A percentile compares a stretch with the other conserved stretches of the same genome.
phyloP scores from a whole-genome alignment of 345 rosid species.

The Moringa oleifera region DNA sequence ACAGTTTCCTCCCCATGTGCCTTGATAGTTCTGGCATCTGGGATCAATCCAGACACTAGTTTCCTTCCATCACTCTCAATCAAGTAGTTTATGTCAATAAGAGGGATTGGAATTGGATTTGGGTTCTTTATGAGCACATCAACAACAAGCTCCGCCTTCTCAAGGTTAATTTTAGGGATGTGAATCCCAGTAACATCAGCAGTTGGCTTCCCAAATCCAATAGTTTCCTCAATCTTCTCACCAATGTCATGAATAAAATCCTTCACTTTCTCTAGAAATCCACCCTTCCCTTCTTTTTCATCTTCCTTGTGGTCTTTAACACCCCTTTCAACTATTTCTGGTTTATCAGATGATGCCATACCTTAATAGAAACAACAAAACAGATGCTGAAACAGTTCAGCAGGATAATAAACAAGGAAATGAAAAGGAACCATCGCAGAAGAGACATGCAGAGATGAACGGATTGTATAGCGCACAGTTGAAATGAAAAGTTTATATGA shows the following conservation, averaged over 20 bases:
- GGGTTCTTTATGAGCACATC: constrained; percentile 95
- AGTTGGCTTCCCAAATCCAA: constrained; percentile 96
- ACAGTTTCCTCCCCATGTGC: constrained; percentile 96
- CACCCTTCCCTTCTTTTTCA: constrained; percentile 62
- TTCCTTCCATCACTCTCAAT: constrained; percentile 92
- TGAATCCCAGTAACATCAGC: constrained; percentile 83
- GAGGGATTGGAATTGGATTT: constrained; percentile 86
- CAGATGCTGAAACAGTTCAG: not conserved
- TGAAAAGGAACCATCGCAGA: not conserved
- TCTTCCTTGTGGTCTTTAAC: constrained; percentile 38
- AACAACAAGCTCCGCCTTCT: constrained; percentile 70
- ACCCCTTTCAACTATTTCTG: constrained; percentile 50
- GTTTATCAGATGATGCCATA: constrained; percentile 74
- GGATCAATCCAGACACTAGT: constrained; percentile 81
- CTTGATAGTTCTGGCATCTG: constrained; percentile 84
- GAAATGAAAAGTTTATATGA: too few species aligned
- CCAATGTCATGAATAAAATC: constrained; percentile 88
- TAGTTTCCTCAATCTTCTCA: constrained; percentile 82
- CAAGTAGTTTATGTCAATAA: constrained; percentile 73
- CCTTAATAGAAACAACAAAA: constrained; percentile 15
- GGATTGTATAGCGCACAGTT: too few species aligned
- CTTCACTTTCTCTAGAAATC: constrained; percentile 88
- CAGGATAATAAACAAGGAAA: not conserved
- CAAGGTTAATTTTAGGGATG: constrained; percentile 73
- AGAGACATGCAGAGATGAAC: too few species aligned